A percentile compares a stretch with the other conserved stretches of the same genome.
Conservation (phyloP, 2,329 filamentous ascomycete genomes). For the Ophiostoma populinum region DNA sequence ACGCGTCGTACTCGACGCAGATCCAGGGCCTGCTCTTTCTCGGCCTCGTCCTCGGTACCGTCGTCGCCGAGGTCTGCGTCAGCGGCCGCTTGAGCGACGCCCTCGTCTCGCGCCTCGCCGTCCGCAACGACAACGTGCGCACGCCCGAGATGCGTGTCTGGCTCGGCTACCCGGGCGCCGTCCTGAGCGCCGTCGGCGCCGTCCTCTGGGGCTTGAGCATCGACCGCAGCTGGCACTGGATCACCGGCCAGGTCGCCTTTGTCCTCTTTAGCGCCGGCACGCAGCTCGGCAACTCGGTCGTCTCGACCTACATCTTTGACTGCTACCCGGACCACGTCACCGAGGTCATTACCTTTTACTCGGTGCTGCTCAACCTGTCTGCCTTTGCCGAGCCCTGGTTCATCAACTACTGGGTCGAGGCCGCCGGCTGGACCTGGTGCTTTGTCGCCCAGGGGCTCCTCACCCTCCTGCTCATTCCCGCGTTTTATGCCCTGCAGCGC, state of each 20-base stretch:
- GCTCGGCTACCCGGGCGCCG: conserved; percentile 34
- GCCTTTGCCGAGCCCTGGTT: conserved; percentile 4
- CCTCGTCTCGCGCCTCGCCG: conserved; percentile 28
- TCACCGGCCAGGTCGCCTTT: conserved; percentile 36
- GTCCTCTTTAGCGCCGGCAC: conserved; percentile 37
- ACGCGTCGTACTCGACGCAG: conserved; percentile 27
- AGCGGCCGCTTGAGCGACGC: conserved; percentile 35
- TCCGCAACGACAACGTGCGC: conserved; percentile 20
- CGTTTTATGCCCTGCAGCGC: not conserved
- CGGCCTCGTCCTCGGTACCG: conserved; percentile 33
- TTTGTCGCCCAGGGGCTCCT: conserved; percentile 2
- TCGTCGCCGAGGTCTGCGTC: conserved; percentile 31
- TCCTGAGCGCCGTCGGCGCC: conserved; percentile 29
- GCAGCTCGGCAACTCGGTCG: conserved; percentile 37
- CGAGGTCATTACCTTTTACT: conserved; percentile 4
- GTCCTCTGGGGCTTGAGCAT: conserved; percentile 38
- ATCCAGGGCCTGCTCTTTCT: conserved; percentile 36
- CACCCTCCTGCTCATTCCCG: conserved; percentile 2
- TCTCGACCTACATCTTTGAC: conserved; percentile 18
- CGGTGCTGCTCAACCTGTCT: conserved; percentile 2
- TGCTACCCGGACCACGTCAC: not conserved
- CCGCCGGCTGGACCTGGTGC: conserved; percentile 3
- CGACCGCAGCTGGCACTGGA: conserved; percentile 35
- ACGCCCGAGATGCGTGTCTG: conserved; percentile 37
- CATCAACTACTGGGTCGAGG: conserved; percentile 4